Conservation (phyloP, 345 rosid genomes). For the Syzygium jambos region DNA sequence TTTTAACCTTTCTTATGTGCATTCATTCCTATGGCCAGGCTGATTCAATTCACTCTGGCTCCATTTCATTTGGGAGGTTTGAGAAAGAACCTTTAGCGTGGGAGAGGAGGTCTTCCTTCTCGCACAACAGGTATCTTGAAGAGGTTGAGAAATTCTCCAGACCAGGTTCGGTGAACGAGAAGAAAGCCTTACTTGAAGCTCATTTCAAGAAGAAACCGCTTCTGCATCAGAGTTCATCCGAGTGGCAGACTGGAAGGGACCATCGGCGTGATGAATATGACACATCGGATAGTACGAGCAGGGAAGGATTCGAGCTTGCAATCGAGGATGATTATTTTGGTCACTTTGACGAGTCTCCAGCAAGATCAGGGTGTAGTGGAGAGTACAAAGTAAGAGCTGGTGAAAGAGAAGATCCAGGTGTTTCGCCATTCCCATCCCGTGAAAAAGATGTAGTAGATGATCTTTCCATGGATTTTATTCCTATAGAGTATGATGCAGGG, state of each 20-base stretch:
- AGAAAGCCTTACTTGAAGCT: conserved; percentile 85
- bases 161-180: conserved; percentile 74
- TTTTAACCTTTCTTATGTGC: neutral
- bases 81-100: conserved; percentile 70
- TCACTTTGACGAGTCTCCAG: conserved; percentile 38
- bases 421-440: conserved; percentile 15
- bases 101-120: conserved; percentile 85
- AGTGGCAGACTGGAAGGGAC: conserved; percentile 25
- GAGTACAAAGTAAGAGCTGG: neutral
- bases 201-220: conserved; percentile 78
- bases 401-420: conserved; percentile 17
- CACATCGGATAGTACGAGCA: conserved; percentile 11
- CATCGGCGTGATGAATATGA: conserved; percentile 18
- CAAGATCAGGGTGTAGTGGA: conserved; percentile 26
- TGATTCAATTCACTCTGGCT: conserved; percentile 69
- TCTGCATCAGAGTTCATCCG: conserved; percentile 34
- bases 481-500: conserved; percentile 9
- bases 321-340: conserved; percentile 13
- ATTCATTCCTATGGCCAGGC: conserved; percentile 28
- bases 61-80: conserved; percentile 88
- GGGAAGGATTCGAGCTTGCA: conserved; percentile 10
- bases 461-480: conserved; percentile 4
- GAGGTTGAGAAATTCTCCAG: conserved; percentile 85
- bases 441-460: neutral
- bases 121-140: conserved; percentile 85